Conservation (phyloP, 192 early-diverging fungal species). For the Entomortierella beljakovae region DNA sequence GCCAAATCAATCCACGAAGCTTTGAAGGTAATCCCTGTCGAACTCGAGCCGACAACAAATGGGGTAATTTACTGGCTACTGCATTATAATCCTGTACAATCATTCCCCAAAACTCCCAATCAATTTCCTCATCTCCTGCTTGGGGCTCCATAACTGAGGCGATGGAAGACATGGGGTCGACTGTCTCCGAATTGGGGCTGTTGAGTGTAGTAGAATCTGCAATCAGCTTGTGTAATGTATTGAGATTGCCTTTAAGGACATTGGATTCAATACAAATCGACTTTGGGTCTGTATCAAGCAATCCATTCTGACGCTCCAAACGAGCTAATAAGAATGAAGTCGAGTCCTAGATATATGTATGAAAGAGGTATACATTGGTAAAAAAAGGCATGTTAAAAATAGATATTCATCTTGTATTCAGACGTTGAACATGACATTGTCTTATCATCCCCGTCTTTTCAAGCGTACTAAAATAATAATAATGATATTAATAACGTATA, state of each 20-base stretch:
- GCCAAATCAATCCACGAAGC: conserved; percentile 93
- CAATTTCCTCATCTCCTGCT: conserved; percentile 52
- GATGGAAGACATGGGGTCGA: conserved; percentile 46
- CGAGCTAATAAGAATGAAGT: conserved; percentile 68
- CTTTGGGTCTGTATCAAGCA: conserved; percentile 70
- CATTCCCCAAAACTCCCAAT: conserved; percentile 89
- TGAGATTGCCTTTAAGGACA: conserved; percentile 67
- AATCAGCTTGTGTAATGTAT: conserved; percentile 61
- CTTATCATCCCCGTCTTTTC: neutral
- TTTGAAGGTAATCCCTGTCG: conserved; percentile 84
- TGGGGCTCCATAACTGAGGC: conserved; percentile 30
- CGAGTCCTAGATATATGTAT: conserved; percentile 59
- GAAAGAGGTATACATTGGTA: conserved; percentile 8
- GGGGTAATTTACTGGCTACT: conserved; percentile 74
- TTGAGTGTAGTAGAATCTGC: conserved; percentile 56
- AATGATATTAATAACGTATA: too few relatives aligned
- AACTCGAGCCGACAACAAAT: conserved; percentile 75
- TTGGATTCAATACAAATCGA: conserved; percentile 71
- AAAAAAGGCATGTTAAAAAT: conserved; percentile 3
- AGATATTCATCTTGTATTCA: neutral
- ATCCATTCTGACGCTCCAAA: conserved; percentile 70
- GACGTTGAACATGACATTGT: too few relatives aligned
- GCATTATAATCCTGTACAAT: conserved; percentile 83
- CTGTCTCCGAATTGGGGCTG: conserved; percentile 47
- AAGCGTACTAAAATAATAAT: too few relatives aligned